These are phyloP conservation scores for Ophiocordyceps unilateralis DNA, from an alignment of 2,329 filamentous ascomycete genomes.

Conservation along the genomic window DNA sequence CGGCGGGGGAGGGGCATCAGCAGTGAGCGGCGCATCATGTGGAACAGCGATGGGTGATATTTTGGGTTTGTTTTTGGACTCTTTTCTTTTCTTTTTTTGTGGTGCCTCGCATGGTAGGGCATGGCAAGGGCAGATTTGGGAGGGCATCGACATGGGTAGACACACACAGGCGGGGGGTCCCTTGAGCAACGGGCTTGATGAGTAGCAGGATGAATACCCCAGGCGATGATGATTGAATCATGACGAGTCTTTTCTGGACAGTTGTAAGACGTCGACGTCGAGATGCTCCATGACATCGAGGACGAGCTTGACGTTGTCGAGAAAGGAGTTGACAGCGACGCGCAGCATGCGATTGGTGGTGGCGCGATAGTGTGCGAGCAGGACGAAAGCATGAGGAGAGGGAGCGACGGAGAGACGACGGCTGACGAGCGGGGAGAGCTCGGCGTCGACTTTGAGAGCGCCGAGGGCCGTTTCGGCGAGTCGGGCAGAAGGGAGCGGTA, in stretches of 20 bases:
- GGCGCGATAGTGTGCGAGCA: slow-evolving; percentile 65
- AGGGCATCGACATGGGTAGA: too few relatives aligned
- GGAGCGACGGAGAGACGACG: slow-evolving; percentile 51
- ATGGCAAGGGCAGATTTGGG: too few relatives aligned
- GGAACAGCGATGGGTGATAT: too few relatives aligned
- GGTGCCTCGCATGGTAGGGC: too few relatives aligned
- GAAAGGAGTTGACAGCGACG: slow-evolving; percentile 90
- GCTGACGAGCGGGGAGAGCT: slow-evolving; percentile 70
- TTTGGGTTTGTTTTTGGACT: too few relatives aligned
- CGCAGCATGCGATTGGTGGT: slow-evolving; percentile 93
- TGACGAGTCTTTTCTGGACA: background rate
- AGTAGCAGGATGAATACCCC: too few relatives aligned
- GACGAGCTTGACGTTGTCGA: slow-evolving; percentile 74
- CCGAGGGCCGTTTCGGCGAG: slow-evolving; percentile 61
- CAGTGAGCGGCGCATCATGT: too few relatives aligned
- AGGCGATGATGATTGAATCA: background rate
- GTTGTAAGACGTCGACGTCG: slow-evolving; percentile 60
- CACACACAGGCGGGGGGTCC: too few relatives aligned
- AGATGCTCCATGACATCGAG: slow-evolving; percentile 81
- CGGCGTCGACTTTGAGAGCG: slow-evolving; percentile 69
- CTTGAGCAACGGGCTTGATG: too few relatives aligned
- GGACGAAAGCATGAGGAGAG: slow-evolving; percentile 25
- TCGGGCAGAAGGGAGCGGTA: slow-evolving; percentile 67
- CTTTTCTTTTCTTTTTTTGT: too few relatives aligned
- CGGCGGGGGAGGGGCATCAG: too few relatives aligned